A percentile compares a stretch with the other conserved stretches of the same genome.
Conservation (phyloP, 345 rosid species). For the Pelargonium nanum region DNA sequence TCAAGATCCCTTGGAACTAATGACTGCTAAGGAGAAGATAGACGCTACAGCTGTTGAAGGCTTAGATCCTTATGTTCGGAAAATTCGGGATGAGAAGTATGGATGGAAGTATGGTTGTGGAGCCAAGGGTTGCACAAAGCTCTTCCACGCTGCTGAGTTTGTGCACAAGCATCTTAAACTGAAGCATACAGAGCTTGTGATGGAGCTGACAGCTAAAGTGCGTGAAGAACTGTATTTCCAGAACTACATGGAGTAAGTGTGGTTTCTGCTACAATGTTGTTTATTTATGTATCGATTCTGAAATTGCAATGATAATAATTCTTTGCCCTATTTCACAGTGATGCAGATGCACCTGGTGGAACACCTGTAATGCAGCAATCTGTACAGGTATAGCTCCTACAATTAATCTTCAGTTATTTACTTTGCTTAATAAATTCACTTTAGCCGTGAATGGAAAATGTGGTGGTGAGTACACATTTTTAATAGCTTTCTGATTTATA, state of each 20-base stretch:
- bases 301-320: conserved; percentile 2
- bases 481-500: too few species aligned
- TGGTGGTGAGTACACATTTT: too few species aligned
- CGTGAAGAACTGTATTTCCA: conserved; percentile 92
- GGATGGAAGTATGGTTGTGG: conserved; percentile 99
- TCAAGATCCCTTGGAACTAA: conserved; percentile 88
- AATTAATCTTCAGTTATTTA: not conserved
- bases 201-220: conserved; percentile 75
- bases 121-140: conserved; percentile 98
- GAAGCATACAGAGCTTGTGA: conserved; percentile 73
- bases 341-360: conserved; percentile 94
- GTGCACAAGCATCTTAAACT: conserved; percentile 99
- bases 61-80: conserved; percentile 87
- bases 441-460: too few species aligned
- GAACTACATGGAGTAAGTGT: conserved; percentile 89
- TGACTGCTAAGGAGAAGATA: conserved; percentile 90
- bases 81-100: conserved; percentile 98
- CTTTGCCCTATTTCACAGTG: conserved; percentile 41
- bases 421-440: not conserved
- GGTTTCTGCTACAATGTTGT: not conserved
- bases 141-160: conserved; percentile 97
- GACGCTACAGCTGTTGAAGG: conserved; percentile 75
- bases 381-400: conserved; percentile 42
- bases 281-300: conserved; percentile 5
- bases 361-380: conserved; percentile 80